Base-by-base conservation (phyloP, 2,329 filamentous ascomycete genomes). In the Nannizziopsis arthrosporioides region DNA sequence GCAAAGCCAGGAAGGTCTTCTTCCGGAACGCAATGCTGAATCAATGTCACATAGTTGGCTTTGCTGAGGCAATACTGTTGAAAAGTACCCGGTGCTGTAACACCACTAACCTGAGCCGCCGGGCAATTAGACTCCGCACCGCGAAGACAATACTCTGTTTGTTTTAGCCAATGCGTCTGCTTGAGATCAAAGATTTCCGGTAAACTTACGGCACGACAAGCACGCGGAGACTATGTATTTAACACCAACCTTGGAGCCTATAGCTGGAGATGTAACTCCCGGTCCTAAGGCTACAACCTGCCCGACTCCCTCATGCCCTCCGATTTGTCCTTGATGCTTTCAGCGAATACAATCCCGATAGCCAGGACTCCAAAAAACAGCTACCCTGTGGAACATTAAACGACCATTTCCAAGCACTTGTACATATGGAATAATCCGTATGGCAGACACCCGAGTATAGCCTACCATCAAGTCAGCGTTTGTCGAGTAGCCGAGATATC, bases 171-270 rank as follows among this genome's bases (percentile, higher is more conserved):
- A 27, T 27, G 22, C 3, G 7, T 27, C 7, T 27, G 7, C 22
- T 7, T 27, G 7, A 7, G 7, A 27, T 27, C 4, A 27, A 27
- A 7, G 22, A 27, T 7, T 27, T 27, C n/a, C n/a, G 22, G 7
- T 4, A 27, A 7, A 27, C 22, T 7, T 27, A 27, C 22, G 22
- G 22, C 35, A 37, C 5, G 35, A 37, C 53, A 94, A 73, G 68
- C 89, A 95, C 42, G 84, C 82, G 54, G 86, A 84, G 68, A 94
- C 92, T 61, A 94, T 74, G 88, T 88, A 95, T 53, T 86, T 94
- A 67, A 95, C 77, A 63, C 89, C 89, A 53, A 80, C 90, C 60
- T 87, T 73, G 62, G 94, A 87, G 58, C 89, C 89, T 59, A 94
- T 73, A 63, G 86, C 71, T 52, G 94, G 71, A 58, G 92, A 85